Base-by-base conservation (phyloP, 768 basidiomycete genomes). In the Lentinula detonsa region DNA sequence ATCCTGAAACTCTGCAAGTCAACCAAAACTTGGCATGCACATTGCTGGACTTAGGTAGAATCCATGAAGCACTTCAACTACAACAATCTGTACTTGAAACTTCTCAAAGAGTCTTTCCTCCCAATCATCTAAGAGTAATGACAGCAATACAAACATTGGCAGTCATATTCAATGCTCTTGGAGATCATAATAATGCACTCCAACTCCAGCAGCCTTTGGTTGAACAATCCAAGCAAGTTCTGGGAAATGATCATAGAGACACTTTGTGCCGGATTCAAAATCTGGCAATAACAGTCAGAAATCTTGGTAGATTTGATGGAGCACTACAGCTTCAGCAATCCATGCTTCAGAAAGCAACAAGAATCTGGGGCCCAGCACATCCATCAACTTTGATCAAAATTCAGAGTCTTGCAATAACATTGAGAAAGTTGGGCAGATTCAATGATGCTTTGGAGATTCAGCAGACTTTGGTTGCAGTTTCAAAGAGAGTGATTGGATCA, bases 171-270 rank as follows among this genome's bases (percentile, higher is more conserved):
- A 28, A 28, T 28, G 28, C 28, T 28, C 28, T 28, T 28, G 28
- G 28, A 28, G 28, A 28, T 28, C 28, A 28, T 28, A 28, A 28
- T 28, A 3, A 28, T 28, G 28, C 28, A 28, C 28, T 28, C 28
- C 28, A 49, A 33, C 58, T 63, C 16, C 35, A 59, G 34, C 31
- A 58, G 23, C 15, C 31, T 16, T 49, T 62, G 8, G 34, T 62
- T 28, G 23, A 62, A 49, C 15, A 42, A 37, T 34, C 16, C 16
- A 31, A n/a, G 21, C 5, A 50, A 42, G 10, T 59, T 6, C 28
- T 59, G n/a, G 61, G 61, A 51, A 28, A 9, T 21, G 33, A 62
- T 11, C 61, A 62, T 52, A 58, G 21, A 23, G 33, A 51, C 21
- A 62, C 61, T 11, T 31, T 58, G 15, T 1, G 5, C 9, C 35